Evolutionary conservation across 176 grass and related monocot species (phyloP).

Genomic region (Aegilops tauschii): DNA sequence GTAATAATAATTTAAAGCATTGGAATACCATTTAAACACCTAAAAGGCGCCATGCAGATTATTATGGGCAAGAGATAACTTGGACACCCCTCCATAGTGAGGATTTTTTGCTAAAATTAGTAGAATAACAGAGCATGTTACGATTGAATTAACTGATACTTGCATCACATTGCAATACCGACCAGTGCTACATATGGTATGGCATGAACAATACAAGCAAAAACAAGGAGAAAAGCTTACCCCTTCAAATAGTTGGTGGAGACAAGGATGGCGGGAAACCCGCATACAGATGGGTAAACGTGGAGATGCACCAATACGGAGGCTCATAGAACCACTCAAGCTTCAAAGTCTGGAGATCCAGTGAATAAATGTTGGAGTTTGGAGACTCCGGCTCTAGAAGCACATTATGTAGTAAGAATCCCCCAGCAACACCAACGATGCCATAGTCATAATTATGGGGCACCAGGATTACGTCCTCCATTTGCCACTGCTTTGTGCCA

Average conservation of each 20-base stretch:
- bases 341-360: not conserved
- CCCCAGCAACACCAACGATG: not conserved
- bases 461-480: not conserved
- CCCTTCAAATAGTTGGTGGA: not conserved
- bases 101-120: no score
- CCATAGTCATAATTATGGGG: not conserved
- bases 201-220: not conserved
- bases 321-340: not conserved
- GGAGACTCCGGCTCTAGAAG: not conserved
- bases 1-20: no score
- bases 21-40: no score
- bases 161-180: not conserved
- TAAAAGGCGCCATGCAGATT: no score
- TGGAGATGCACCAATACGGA: no score
- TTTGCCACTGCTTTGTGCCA: not conserved
- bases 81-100: no score
- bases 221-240: not conserved
- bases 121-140: no score
- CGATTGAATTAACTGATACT: not conserved
- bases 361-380: not conserved
- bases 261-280: not conserved
- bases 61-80: no score
- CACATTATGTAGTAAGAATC: not conserved
- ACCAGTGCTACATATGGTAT: not conserved
- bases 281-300: not conserved